Evolutionary conservation across 2,329 filamentous ascomycete genomes (phyloP), one percentile per base, ranked within the genome.

Genomic region (Lomentospora prolificans): DNA sequence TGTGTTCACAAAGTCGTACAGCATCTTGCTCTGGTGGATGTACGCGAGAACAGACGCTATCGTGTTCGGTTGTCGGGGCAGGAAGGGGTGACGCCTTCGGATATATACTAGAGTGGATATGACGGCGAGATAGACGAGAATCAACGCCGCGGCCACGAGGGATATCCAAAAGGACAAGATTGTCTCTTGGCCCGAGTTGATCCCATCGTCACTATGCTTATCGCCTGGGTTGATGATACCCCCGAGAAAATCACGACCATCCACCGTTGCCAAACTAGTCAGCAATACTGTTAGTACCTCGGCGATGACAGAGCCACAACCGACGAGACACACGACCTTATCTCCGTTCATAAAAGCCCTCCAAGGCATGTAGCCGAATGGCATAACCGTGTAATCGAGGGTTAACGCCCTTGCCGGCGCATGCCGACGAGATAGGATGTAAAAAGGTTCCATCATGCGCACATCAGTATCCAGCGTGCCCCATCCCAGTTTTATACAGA

Each of bases 11-110:
- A 91, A 91, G 63, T 82, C 81, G 59, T 83, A 84, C 50, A 91
- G 71, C 87, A 91, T 90, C 69, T 87, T 87, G 67, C 80, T 86
- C 70, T 90, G 86, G 68, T 91, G 85, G 58, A 91, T 87, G 64
- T 86, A 91, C 0, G 86, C 86, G 55, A 92, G 74, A 55, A 90
- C 81, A 46, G 81, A 84, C 1, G 87, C 84, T 61, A 92, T 90
- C 19, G 87, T 90, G 62, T 85, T 89, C 3, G 87, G 87, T 71
- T 90, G 86, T 3, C 88, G 80, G 1, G 88, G 88, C 56, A 91
- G 72, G 67, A 91, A 90, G 2, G 87, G 80, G 56, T 83, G 80
- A 0, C 83, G 76, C 12, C 87, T 80, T 1, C 80, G 77, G 17
- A 74, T 57, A 63, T 86, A 86, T 17, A 87, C 84, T 1, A 84